Evolutionary conservation across 2,329 filamentous ascomycete genomes (phyloP).

Genomic region (Didymellaceae sp.): DNA sequence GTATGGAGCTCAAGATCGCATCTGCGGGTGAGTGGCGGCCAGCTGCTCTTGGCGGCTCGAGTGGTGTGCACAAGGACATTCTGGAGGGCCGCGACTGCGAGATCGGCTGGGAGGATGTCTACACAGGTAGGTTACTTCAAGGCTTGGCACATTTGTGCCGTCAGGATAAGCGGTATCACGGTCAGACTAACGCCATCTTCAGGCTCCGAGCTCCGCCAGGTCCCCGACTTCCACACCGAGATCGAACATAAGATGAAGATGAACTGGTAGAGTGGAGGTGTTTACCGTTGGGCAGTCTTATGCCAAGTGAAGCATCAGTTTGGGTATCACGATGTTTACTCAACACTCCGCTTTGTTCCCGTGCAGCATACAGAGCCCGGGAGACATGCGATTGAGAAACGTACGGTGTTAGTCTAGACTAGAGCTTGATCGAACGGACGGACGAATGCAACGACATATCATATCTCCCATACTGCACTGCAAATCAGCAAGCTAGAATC

Average conservation of each 20-base stretch:
- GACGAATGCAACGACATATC: constrained; percentile 14
- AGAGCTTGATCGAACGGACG: neutral
- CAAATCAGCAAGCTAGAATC: too few species aligned
- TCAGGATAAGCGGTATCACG: too few species aligned
- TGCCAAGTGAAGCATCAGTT: neutral
- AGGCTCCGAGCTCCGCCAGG: constrained; percentile 73
- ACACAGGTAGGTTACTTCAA: constrained; percentile 63
- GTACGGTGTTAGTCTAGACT: neutral
- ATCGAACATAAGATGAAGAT: constrained; percentile 93
- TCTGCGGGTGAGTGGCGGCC: constrained; percentile 81
- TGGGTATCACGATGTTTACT: neutral
- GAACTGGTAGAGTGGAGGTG: constrained; percentile 54
- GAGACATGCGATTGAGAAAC: neutral
- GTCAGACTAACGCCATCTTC: constrained; percentile 23
- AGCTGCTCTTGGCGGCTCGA: constrained; percentile 68
- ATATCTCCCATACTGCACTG: too few species aligned
- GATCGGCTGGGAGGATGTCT: constrained; percentile 94
- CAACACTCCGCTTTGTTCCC: neutral
- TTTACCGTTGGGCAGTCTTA: neutral
- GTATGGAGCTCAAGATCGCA: constrained; percentile 94
- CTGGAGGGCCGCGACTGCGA: constrained; percentile 78
- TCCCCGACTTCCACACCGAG: constrained; percentile 83
- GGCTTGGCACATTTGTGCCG: neutral
- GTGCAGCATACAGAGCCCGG: neutral
- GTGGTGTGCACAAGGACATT: constrained; percentile 87